Conservation (phyloP, 2,329 filamentous ascomycete genomes). For the Tetracladium maxilliforme region DNA sequence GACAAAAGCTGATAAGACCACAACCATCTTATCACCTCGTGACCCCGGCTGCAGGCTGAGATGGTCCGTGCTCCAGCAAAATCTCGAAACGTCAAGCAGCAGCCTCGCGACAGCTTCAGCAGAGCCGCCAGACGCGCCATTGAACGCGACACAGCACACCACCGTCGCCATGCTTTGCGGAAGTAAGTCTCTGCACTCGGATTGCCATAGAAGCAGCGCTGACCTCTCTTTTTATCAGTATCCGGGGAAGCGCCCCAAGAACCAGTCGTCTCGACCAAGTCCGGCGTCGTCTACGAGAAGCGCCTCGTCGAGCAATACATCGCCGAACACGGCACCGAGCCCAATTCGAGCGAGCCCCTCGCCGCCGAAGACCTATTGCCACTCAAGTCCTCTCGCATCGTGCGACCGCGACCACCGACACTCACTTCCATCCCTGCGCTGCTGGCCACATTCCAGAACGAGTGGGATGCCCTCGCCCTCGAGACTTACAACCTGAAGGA, state of each 20-base stretch:
- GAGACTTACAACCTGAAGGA: slow-evolving; percentile 87
- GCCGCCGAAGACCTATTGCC: slow-evolving; percentile 74
- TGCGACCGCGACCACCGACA: slow-evolving; percentile 79
- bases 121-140: no score
- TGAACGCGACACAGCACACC: slow-evolving; percentile 7
- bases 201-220: slow-evolving; percentile 7
- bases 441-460: slow-evolving; percentile 89
- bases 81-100: no score
- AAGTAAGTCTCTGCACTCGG: slow-evolving; percentile 31
- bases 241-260: slow-evolving; percentile 93
- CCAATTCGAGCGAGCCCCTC: slow-evolving; percentile 75
- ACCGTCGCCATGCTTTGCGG: slow-evolving; percentile 44
- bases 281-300: slow-evolving; percentile 87
- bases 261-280: slow-evolving; percentile 89
- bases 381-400: slow-evolving; percentile 68
- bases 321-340: slow-evolving; percentile 82
- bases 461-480: slow-evolving; percentile 89
- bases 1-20: no score
- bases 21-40: no score
- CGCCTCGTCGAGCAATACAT: slow-evolving; percentile 92
- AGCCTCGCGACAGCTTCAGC: no score
- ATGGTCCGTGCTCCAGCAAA: no score
- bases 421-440: slow-evolving; percentile 93
- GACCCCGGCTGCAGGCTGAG: no score
- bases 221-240: slow-evolving; percentile 37